These are phyloP conservation scores for Psilocybe subaeruginosa DNA, from an alignment of 768 basidiomycete species.

Conservation along the genomic window DNA sequence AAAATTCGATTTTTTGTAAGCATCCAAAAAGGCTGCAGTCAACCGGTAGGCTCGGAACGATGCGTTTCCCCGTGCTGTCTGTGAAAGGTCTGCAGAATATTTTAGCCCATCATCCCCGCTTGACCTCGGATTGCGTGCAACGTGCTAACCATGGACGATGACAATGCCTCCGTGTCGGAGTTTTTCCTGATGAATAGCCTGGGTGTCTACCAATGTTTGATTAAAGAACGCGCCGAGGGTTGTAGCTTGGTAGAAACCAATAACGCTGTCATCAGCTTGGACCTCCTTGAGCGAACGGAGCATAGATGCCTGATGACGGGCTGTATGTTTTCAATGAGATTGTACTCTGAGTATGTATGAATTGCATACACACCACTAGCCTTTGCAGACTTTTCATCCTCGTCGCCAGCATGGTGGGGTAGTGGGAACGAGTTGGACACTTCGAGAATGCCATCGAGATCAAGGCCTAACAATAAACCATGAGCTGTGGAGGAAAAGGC, in stretches of 20 bases:
- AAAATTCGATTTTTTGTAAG: conserved; percentile 83
- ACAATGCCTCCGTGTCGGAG: conserved; percentile 86
- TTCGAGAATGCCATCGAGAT: conserved; percentile 89
- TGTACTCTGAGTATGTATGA: conserved; percentile 6
- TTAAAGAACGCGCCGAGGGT: conserved; percentile 85
- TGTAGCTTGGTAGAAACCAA: conserved; percentile 94
- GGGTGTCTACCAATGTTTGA: conserved; percentile 79
- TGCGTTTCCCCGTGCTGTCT: conserved; percentile 80
- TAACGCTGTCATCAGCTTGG: conserved; percentile 86
- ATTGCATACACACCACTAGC: conserved; percentile 57
- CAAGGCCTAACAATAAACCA: conserved; percentile 88
- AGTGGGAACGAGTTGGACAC: conserved; percentile 90
- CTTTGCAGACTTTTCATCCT: conserved; percentile 83
- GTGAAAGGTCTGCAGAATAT: conserved; percentile 64
- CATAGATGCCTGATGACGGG: conserved; percentile 84
- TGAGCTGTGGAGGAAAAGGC: conserved; percentile 72
- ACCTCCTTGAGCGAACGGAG: conserved; percentile 89
- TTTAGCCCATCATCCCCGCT: conserved; percentile 8
- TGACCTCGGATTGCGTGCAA: conserved; percentile 1
- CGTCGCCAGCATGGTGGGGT: conserved; percentile 72
- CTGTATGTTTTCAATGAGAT: conserved; percentile 34
- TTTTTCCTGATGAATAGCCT: conserved; percentile 84
- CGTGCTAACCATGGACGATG: conserved; percentile 74
- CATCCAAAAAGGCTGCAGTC: conserved; percentile 78
- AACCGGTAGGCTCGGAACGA: conserved; percentile 90